Evolutionary conservation across 2,329 filamentous ascomycete species (phyloP), one percentile per base, ranked within the genome.

Genomic region (Fusarium coicis): DNA sequence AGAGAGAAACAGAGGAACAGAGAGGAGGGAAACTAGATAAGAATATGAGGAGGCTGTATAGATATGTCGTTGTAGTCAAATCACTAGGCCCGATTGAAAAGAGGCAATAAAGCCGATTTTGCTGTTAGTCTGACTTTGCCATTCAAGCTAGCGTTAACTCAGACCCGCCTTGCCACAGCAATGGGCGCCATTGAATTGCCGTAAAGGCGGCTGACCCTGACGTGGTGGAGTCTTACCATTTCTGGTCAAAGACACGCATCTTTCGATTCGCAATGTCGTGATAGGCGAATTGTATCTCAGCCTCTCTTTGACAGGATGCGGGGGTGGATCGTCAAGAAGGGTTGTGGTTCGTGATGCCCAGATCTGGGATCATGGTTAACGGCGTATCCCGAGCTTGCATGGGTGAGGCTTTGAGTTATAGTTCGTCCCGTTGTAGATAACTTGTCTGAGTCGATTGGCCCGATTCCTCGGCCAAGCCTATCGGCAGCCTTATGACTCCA

Each of bases 241-340:
- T 69, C 36, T 47, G 66, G 66, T 70, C 58, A 69, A 69, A 69
- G 66, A 65, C 52, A 36, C 56, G 52, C 66, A 69, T 58, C 43
- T 65, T 70, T 65, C 32, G 57, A 54, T 59, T 42, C 39, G 40
- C 36, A 36, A 47, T 42, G 43, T 58, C 59, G 49, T 69, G 54
- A 62, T 66, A 54, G 56, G 70, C 36, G 42, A 26, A 30, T 37
- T 61, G 47, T 40, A 65, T 58, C 70, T 74, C 65, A 39, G 46
- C 50, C 65, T 57, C 52, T 40, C 34, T 40, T 54, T 46, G 57
- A 55, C 40, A 37, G 42, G 67, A 68, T 74, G 75, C 69, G 75
- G 75, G 75, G 75, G 75, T 76, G 73, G 75, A 77, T 70, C 75
- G 52, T 63, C 57, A 42, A 66, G 54, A 43, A 55, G 53, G 42